Base-by-base conservation (phyloP, 805 yeast genomes). In the Ogataea haglerorum region DNA sequence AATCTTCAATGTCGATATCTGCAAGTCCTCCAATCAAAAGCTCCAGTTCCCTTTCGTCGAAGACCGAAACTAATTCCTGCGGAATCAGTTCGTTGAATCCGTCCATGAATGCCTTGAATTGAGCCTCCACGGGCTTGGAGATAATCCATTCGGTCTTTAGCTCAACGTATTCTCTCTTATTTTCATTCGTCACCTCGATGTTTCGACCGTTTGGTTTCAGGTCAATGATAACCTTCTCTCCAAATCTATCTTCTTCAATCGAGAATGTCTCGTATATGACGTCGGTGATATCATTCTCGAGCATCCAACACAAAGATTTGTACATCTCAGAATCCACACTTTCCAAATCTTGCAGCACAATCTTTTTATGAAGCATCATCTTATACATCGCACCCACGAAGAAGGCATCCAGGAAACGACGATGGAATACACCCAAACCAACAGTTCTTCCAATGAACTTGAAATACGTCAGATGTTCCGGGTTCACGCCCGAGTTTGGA, bases 1-100 rank as follows among this genome's bases (percentile, higher is more conserved):
- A 93, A 70, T 93, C 99, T 51, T 90, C 97, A 43, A 91, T 85
- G 65, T 93, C 99, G 57, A 93, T 91, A 58, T 93, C 99, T 2
- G 97, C 93, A 59, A 93, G 81, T 65, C 99, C 99, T 63, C 99
- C 99, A 65, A 93, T 93, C 60, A 93, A 76, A 61, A 93, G 72
- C 72, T 93, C 99, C 50, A 93, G 71, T 68, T 93, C 99, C 64
- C 97, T 83, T 70, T 93, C 99, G 67, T 93, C 99, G 62, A 93
- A 93, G 31, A 93, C 99, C 52, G 86, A 88, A 41, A 93, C 95
- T 46, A 93, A 71, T 63, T 93, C 99, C 67, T 90, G 96, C 22
- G 99, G 99, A 48, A 93, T 88, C 58, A 93, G 76, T 65, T 93
- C 99, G 64, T 91, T 89, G 76, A 93, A 93, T 14, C 99, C 99